Evolutionary conservation across 305 asterid genomes (phyloP), one percentile per base, ranked within the genome.

Genomic region (Petunia hybrid): DNA sequence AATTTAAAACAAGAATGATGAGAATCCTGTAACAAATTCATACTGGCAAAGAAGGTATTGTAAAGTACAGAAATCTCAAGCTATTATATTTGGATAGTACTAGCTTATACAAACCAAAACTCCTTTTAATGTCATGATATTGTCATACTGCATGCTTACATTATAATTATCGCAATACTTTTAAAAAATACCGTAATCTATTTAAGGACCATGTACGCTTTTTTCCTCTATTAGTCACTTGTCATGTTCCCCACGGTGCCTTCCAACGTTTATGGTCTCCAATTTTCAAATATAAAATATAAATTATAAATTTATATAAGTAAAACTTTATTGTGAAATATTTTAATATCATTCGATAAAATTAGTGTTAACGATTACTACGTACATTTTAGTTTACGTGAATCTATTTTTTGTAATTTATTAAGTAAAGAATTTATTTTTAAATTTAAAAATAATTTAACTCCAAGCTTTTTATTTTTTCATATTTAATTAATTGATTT

Each of bases 71-170:
- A 13, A 60, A 60, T 60, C 66, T 22, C 13, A 60, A 3, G 7
- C 3, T 22, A 22, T 22, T 62, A 22, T 62, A 22, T 62, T 62
- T 35, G 68, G 42, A 35, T 31, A 1, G 7, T 7, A 61, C 12
- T 22, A 22, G 31, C 31, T 22, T 62, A 59, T 59, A n/a, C 64
- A 16, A 59, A 59, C 13, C 66, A 60, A 60, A 60, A 22, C 66
- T 16, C 66, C 8, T 60, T 63, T 62, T 40, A 62, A 22, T 22
- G 69, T 36, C 69, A 63, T 63, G 69, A 63, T 63, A 35, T 63
- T 63, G 69, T 63, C 69, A 63, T 8, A 16, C 36, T 36, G 69
- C 69, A 63, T 63, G 69, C 43, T 63, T 9, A 9, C 43, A 9
- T 63, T 60, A 60, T 7, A 38, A 60, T 60, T 22, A 35, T 62